Evolutionary conservation across 306 rosid species (phyloP).

Genomic region (Gleditsia sinensis): DNA sequence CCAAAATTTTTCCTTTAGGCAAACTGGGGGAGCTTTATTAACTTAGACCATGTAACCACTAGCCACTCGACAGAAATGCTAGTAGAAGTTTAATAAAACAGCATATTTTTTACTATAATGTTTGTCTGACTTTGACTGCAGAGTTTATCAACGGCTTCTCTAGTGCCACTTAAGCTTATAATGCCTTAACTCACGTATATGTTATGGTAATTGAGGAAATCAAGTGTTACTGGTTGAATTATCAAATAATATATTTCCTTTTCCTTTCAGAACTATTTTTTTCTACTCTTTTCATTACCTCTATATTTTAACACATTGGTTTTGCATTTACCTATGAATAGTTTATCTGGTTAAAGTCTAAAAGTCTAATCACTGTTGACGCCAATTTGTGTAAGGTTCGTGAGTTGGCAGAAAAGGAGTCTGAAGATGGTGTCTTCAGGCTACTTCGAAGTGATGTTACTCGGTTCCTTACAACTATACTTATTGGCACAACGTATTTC

Average conservation of each 20-base stretch:
- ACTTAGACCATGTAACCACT: slow-evolving; percentile 1
- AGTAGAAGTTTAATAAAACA: too few relatives aligned
- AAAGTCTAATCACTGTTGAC: slow-evolving; percentile 30
- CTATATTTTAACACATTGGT: slow-evolving; percentile 9
- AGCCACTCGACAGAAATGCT: background rate
- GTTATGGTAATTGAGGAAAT: background rate
- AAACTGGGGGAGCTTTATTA: background rate
- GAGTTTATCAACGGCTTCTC: slow-evolving; percentile 20
- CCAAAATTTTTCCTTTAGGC: slow-evolving; percentile 2
- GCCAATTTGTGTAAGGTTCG: slow-evolving; percentile 56
- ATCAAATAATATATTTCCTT: slow-evolving; percentile 15
- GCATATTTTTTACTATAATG: slow-evolving; percentile 4
- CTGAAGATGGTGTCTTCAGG: slow-evolving; percentile 90
- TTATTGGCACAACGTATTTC: slow-evolving; percentile 97
- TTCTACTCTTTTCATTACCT: background rate
- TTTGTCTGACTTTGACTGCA: slow-evolving; percentile 9
- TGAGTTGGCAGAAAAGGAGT: slow-evolving; percentile 90
- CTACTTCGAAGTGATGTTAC: slow-evolving; percentile 92
- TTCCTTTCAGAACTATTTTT: slow-evolving; percentile 6
- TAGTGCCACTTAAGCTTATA: slow-evolving; percentile 7
- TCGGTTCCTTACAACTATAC: slow-evolving; percentile 95
- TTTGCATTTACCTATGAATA: slow-evolving; percentile 15
- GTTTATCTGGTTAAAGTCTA: slow-evolving; percentile 18
- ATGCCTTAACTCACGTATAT: slow-evolving; percentile 6
- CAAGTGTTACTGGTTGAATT: slow-evolving; percentile 24